Percentiles rank a stretch among this genome's conserved stretches.
These are phyloP conservation scores for Phytopythium helicoides DNA, from an alignment of 352 stramenopile species.

Conservation along the genomic window DNA sequence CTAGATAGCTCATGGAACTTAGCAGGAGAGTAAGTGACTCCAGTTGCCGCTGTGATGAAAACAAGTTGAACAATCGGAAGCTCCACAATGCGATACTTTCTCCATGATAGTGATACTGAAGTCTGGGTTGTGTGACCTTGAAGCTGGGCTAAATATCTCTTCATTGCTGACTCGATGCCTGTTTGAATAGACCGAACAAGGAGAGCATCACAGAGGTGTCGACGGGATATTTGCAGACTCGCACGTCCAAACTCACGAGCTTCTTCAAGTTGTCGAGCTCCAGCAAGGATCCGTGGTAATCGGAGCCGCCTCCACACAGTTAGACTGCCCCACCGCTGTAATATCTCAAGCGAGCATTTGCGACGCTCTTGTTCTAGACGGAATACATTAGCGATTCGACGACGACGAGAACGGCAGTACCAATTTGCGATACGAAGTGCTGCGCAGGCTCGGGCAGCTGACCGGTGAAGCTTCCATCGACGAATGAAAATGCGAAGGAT, in stretches of 20 bases:
- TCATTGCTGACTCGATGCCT: neutral
- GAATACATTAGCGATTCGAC: neutral
- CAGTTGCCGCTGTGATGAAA: constrained; percentile 1
- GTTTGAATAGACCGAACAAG: neutral
- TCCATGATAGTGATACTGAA: constrained; percentile 1
- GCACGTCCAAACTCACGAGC: neutral
- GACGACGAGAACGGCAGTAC: neutral
- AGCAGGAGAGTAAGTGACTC: neutral
- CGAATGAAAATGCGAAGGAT: neutral
- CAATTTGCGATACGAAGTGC: neutral
- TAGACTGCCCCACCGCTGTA: neutral
- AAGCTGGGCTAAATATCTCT: constrained; percentile 1
- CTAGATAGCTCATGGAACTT: neutral
- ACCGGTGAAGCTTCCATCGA: constrained; percentile 6
- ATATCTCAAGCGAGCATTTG: neutral
- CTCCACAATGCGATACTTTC: constrained; percentile 5
- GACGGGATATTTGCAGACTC: neutral
- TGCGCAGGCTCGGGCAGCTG: neutral
- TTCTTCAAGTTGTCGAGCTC: constrained; percentile 1
- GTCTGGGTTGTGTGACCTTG: neutral
- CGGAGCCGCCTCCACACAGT: neutral
- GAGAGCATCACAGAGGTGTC: neutral
- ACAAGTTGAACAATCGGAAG: constrained; percentile 4
- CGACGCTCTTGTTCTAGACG: neutral
- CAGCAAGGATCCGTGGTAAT: neutral